Evolutionary conservation across 768 basidiomycete species (phyloP).

Genomic region (Naganishia vaughanmartiniae): DNA sequence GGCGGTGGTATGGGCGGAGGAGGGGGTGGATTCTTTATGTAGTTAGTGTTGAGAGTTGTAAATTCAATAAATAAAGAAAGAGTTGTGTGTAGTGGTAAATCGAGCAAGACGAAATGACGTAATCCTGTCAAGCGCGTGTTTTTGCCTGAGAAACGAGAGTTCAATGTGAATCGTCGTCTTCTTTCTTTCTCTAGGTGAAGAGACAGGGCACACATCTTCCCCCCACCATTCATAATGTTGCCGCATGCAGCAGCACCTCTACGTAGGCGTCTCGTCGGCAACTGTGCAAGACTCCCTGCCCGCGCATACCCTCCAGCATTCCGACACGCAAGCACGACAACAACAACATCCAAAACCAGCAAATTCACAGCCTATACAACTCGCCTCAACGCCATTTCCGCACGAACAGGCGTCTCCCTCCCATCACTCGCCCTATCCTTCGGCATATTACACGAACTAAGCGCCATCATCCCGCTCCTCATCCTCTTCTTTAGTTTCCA

Average conservation of each 20-base stretch:
- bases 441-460: slow-evolving; percentile 77
- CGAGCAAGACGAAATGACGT: neutral
- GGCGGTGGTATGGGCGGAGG: neutral
- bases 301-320: neutral
- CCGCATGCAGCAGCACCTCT: neutral
- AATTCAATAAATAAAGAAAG: neutral
- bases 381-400: slow-evolving; percentile 61
- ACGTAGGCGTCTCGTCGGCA: neutral
- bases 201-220: neutral
- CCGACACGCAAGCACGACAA: neutral
- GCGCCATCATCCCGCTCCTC: slow-evolving; percentile 72
- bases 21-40: slow-evolving; percentile 12
- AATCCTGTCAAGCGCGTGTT: neutral
- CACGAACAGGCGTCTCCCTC: slow-evolving; percentile 70
- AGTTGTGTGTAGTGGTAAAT: too few relatives aligned
- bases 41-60: neutral
- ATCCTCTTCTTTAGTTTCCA: slow-evolving; percentile 70
- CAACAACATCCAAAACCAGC: neutral
- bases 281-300: too few relatives aligned
- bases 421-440: slow-evolving; percentile 76
- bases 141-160: too few relatives aligned
- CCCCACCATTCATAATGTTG: neutral
- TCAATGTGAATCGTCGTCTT: too few relatives aligned
- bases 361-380: slow-evolving; percentile 53
- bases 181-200: neutral